Base-by-base conservation (phyloP, 2,329 filamentous ascomycete species). In the Neonectria punicea region DNA sequence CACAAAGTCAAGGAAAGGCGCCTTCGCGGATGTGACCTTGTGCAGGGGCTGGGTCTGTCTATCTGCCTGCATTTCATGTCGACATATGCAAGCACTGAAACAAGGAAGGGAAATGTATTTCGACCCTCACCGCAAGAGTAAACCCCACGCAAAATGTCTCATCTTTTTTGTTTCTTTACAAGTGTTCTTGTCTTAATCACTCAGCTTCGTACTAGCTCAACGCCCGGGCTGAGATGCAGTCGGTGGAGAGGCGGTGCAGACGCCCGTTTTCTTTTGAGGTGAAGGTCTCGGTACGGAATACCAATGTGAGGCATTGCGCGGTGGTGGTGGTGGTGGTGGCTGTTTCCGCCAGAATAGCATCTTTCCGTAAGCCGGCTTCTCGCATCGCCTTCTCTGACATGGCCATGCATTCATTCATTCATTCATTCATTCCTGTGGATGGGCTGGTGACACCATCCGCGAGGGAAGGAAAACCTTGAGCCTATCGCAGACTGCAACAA, bases 1-100 rank as follows among this genome's bases (percentile, higher is more conserved):
- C 18, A 54, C 8, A 54, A 50, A 54, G 58, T 54, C 50, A 60
- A 60, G 28, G 9, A 30, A 53, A 25, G 25, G 25, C 20, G 14
- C 11, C 44, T 25, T 43, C n/a, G 16, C 41, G 7, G 53, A 61
- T 53, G 34, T 32, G 47, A 53, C 60, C 16, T 30, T 36, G 22
- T 44, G 43, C 51, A 50, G 50, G 34, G 34, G 36, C 13, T 47
- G 25, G 25, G 25, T 25, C 25, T 6, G 25, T 25, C 25, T 6
- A 25, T 25, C 25, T 25, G 25, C 25, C 14, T 43, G 39, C n/a
- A 43, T 43, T 41, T 41, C 58, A 22, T 43, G 51, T 22, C 20
- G 41, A 20, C 39, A 50, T 60, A 60, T 60, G 56, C 61, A 64
- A 59, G 56, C 56, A 59, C 61, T 59, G 7, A 20, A 43, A 43